Conservation (phyloP, 2,329 filamentous ascomycete species). For the Colletotrichum sp. region DNA sequence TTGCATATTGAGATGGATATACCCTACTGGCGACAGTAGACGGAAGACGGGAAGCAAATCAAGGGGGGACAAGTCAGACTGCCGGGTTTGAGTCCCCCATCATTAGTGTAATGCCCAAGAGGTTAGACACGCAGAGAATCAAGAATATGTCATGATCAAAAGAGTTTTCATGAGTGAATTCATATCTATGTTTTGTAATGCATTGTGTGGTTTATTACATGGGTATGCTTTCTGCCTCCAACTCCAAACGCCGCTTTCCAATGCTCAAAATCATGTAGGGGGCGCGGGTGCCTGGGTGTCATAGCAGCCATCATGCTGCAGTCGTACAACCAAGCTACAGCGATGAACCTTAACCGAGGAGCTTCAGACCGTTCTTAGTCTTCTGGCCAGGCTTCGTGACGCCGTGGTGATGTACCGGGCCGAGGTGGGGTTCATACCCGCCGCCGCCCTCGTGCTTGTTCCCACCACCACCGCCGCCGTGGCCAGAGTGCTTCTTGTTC, state of each 20-base stretch:
- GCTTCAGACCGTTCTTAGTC: constrained; percentile 69
- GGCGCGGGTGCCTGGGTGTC: background rate
- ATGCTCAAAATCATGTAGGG: background rate
- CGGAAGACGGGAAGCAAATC: background rate
- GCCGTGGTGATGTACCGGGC: constrained; percentile 54
- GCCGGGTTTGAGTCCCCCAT: background rate
- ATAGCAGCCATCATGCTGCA: background rate
- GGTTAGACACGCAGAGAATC: background rate
- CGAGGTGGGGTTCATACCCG: constrained; percentile 56
- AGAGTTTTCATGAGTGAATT: background rate
- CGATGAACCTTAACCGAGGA: constrained; percentile 55
- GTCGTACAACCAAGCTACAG: background rate
- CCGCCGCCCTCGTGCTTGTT: constrained; percentile 37
- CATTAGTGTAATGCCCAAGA: background rate
- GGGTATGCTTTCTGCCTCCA: background rate
- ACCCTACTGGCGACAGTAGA: constrained; percentile 8
- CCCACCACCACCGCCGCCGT: constrained; percentile 30
- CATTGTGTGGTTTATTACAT: background rate
- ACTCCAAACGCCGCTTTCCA: background rate
- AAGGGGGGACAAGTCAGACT: background rate
- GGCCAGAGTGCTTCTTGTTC: constrained; percentile 27
- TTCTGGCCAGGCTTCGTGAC: constrained; percentile 68
- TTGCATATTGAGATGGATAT: constrained; percentile 14
- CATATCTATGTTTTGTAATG: background rate
- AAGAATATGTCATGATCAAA: background rate